These are phyloP conservation scores for Ambrosia artemisiifolia DNA, from an alignment of 129 eudicot genomes.

Conservation along the genomic window DNA sequence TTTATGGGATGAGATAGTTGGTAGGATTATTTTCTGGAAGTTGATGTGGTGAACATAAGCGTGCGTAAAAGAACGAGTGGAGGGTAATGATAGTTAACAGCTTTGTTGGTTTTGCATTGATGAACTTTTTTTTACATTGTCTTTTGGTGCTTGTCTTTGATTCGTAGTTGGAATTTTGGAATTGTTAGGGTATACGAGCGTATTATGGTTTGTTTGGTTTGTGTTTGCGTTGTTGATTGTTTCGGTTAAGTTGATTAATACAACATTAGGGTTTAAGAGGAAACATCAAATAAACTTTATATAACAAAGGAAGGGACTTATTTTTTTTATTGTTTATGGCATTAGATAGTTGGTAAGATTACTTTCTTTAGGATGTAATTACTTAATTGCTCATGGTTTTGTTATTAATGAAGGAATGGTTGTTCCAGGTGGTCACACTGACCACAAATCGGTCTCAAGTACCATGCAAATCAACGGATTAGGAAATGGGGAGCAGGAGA, in stretches of 20 bases:
- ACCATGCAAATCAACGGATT: neutral
- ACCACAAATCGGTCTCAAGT: slow-evolving; percentile 14
- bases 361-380: neutral
- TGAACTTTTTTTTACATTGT: neutral
- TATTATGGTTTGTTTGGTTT: slow-evolving; percentile 21
- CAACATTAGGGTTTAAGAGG: slow-evolving; percentile 10
- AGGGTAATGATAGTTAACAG: neutral
- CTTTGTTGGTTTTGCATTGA: slow-evolving; percentile 2
- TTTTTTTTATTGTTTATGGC: neutral
- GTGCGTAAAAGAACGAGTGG: slow-evolving; percentile 9
- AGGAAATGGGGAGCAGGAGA: neutral
- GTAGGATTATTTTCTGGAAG: neutral
- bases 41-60: neutral
- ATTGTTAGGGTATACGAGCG: neutral
- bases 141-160: slow-evolving; percentile 1
- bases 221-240: neutral
- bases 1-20: neutral
- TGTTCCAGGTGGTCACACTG: slow-evolving; percentile 30
- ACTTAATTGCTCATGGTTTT: slow-evolving; percentile 10
- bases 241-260: neutral
- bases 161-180: neutral
- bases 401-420: slow-evolving; percentile 41
- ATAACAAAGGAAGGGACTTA: neutral
- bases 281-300: neutral
- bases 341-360: neutral